phyloP scores from a whole-genome alignment of 768 basidiomycete genomes.

The Macrolepiota fuliginosa region DNA sequence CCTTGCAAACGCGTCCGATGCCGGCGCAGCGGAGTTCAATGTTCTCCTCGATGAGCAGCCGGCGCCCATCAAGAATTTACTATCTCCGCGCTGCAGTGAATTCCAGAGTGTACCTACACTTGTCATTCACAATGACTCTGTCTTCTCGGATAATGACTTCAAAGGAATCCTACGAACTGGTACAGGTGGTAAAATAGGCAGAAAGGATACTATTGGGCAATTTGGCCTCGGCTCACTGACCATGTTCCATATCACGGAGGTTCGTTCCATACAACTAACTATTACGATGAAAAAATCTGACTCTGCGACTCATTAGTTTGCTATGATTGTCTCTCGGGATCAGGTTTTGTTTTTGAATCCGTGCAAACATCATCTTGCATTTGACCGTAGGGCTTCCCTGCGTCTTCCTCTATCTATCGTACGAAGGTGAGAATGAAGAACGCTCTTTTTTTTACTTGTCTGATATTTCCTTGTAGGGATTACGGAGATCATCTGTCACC shows the following conservation, averaged over 20 bases:
- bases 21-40: conserved; percentile 39
- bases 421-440: not conserved
- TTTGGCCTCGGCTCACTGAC: conserved; percentile 52
- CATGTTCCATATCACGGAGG: conserved; percentile 53
- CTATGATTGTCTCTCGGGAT: conserved; percentile 29
- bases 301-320: conserved; percentile 22
- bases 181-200: conserved; percentile 39
- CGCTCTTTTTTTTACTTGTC: not conserved
- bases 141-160: conserved; percentile 42
- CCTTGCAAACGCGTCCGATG: conserved; percentile 53
- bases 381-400: conserved; percentile 25
- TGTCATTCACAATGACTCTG: conserved; percentile 42
- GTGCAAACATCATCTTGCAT: conserved; percentile 36
- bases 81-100: conserved; percentile 33
- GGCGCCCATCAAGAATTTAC: conserved; percentile 14
- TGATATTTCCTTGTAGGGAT: conserved; percentile 23
- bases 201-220: conserved; percentile 41
- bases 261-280: conserved; percentile 17
- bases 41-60: conserved; percentile 34
- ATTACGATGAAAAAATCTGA: not conserved
- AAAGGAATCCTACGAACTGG: conserved; percentile 43
- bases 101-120: conserved; percentile 35
- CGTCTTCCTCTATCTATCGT: conserved; percentile 30
- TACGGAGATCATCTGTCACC: conserved; percentile 39
- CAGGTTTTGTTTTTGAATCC: conserved; percentile 44